Evolutionary conservation across 306 rosid genomes (phyloP).

Genomic region (Gastrolobium bilobum): DNA sequence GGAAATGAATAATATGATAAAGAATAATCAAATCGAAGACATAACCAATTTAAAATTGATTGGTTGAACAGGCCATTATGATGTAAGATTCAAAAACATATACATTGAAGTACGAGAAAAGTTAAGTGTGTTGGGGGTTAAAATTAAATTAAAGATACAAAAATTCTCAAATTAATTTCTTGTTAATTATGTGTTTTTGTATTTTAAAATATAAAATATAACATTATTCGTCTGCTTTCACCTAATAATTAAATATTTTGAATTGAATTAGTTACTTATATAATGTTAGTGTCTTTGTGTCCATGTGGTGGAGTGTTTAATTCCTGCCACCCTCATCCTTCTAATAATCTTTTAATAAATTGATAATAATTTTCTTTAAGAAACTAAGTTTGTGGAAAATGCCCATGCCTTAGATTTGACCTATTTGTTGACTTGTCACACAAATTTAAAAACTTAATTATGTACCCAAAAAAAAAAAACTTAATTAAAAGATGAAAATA

Average conservation of each 20-base stretch:
- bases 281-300: too few species aligned
- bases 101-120: background rate
- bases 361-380: slow-evolving; percentile 57
- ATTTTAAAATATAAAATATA: too few species aligned
- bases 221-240: too few species aligned
- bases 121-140: background rate
- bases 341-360: slow-evolving; percentile 5
- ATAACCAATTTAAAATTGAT: too few species aligned
- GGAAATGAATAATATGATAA: too few species aligned
- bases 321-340: too few species aligned
- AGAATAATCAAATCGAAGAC: too few species aligned
- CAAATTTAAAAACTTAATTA: background rate
- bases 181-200: slow-evolving; percentile 26
- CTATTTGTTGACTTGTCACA: slow-evolving; percentile 53
- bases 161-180: background rate
- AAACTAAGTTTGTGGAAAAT: slow-evolving; percentile 51
- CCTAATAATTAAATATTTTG: too few species aligned
- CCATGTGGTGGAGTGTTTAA: too few species aligned
- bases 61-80: too few species aligned
- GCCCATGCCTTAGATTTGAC: slow-evolving; percentile 64
- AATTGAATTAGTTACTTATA: too few species aligned
- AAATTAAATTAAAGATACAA: background rate
- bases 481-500: background rate
- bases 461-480: too few species aligned
- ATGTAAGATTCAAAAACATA: background rate